Evolutionary conservation across 2,329 filamentous ascomycete genomes (phyloP), one percentile per base, ranked within the genome.

Genomic region (Diaporthe capsici): DNA sequence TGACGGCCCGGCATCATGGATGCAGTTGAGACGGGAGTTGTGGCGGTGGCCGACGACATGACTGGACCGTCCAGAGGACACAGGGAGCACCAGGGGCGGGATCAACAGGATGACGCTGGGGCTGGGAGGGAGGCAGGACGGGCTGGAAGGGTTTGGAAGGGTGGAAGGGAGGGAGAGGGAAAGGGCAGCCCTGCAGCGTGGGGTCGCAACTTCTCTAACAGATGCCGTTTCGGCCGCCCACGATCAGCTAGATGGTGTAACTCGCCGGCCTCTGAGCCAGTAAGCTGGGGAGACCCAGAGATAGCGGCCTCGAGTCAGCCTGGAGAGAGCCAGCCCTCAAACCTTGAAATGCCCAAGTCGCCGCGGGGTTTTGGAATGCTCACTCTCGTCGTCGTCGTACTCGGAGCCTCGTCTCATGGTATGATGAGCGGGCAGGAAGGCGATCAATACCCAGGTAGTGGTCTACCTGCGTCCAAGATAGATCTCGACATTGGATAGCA

Each of bases 221-320:
- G 72, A 74, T 31, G 72, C 72, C 34, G 72, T 74, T 74, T 74
- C 72, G 72, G 49, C 44, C 39, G 61, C 51, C 49, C 65, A 68
- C 61, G 72, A 74, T 74, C 72, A 70, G 55, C 60, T 47, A 53
- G 60, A 74, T 74, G 72, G 72, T 74, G 72, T 74, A 74, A 74
- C 72, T 74, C 61, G 53, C 39, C 51, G 71, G 71, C 71, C 71
- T 39, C 44, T 53, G 57, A 73, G 58, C 58, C 53, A 39, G 37
- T 49, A 25, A 47, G 42, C 57, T 53, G 60, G 49, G 63, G 31
- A n/a, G 47, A 37, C 63, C 47, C 65, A 28, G 47, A 51, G 65
- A 68, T 20, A 22, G n/a, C 65, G 44, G 65, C 47, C 65, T 25
- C 65, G 65, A 68, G 65, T 68, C 65, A 68, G 65, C 65, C 44